These are phyloP conservation scores for Amaranthus cruentus DNA, from an alignment of 148 eudicot species.

Conservation along the genomic window DNA sequence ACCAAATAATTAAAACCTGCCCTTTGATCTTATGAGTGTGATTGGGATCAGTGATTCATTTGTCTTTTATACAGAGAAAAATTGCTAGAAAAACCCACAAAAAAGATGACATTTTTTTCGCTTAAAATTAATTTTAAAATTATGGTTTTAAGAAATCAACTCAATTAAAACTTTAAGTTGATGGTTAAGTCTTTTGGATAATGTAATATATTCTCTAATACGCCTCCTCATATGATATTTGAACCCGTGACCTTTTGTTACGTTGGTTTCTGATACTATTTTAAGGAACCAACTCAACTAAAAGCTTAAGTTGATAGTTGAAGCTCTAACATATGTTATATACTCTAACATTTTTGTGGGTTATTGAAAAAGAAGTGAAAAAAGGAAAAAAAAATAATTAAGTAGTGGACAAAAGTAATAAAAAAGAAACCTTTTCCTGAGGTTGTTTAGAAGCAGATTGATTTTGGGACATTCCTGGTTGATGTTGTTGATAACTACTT, in stretches of 20 bases:
- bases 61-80: slow-evolving; percentile 17
- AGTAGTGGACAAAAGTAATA: neutral
- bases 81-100: neutral
- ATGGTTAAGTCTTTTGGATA: too few relatives aligned
- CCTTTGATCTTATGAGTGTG: slow-evolving; percentile 35
- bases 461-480: slow-evolving; percentile 36
- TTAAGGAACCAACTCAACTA: too few relatives aligned
- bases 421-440: slow-evolving; percentile 54
- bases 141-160: too few relatives aligned
- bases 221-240: too few relatives aligned
- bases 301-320: too few relatives aligned
- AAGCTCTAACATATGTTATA: too few relatives aligned
- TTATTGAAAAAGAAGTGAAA: neutral
- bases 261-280: too few relatives aligned
- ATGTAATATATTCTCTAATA: too few relatives aligned
- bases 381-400: neutral
- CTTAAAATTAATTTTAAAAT: too few relatives aligned
- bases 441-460: slow-evolving; percentile 43
- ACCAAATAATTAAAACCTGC: slow-evolving; percentile 24
- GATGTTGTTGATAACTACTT: slow-evolving; percentile 28
- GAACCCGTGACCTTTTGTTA: too few relatives aligned
- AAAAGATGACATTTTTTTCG: neutral
- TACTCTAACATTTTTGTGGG: neutral
- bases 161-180: too few relatives aligned
- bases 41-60: slow-evolving; percentile 47